These are phyloP conservation scores for Margaritispora aquatica DNA, from an alignment of 495 filamentous ascomycete genomes.

Conservation along the genomic window DNA sequence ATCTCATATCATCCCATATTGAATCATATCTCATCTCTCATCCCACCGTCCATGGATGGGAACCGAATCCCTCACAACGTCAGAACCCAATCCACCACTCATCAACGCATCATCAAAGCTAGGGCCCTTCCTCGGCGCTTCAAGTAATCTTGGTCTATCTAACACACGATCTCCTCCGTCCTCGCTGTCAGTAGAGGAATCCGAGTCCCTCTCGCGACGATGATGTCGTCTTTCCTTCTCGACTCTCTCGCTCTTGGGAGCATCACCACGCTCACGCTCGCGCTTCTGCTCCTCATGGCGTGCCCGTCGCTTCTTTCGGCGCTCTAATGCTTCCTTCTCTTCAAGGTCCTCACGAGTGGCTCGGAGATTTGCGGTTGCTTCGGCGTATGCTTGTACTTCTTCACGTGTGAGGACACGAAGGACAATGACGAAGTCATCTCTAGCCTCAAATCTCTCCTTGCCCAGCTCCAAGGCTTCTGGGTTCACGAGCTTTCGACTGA, in stretches of 20 bases:
- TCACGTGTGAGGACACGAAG: constrained; percentile 71
- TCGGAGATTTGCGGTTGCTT: constrained; percentile 44
- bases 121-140: constrained; percentile 13
- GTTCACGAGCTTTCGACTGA: constrained; percentile 76
- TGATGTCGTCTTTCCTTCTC: constrained; percentile 5
- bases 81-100: constrained; percentile 17
- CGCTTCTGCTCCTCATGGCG: constrained; percentile 24
- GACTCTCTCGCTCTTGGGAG: constrained; percentile 3
- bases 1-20: too few relatives aligned
- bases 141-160: constrained; percentile 15
- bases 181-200: constrained; percentile 9
- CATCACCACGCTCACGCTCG: constrained; percentile 10
- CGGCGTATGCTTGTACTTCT: constrained; percentile 74
- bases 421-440: constrained; percentile 80
- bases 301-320: constrained; percentile 19
- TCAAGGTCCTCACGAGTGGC: constrained; percentile 22
- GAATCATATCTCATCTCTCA: neutral
- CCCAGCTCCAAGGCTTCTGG: constrained; percentile 70
- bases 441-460: constrained; percentile 75
- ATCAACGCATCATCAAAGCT: constrained; percentile 16
- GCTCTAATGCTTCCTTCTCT: constrained; percentile 12
- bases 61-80: neutral
- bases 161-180: constrained; percentile 1
- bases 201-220: constrained; percentile 14
- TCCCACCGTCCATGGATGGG: neutral